A percentile compares a stretch with the other conserved stretches of the same genome.
Evolutionary conservation across 1,139 yeast genomes (phyloP).

Genomic region (Pichia sp.): DNA sequence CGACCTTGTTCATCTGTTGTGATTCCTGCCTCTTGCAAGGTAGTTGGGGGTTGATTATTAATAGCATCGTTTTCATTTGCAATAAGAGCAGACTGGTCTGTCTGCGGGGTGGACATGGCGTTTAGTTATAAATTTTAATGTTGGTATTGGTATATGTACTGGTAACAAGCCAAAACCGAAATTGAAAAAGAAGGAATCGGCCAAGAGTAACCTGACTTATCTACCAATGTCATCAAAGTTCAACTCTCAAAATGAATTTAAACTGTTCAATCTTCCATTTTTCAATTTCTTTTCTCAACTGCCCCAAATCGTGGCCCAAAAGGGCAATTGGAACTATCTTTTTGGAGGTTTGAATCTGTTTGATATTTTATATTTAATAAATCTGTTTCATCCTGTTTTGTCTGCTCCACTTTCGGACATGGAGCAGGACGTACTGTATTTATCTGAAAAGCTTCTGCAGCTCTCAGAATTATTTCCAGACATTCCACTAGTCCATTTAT

Average conservation of each 20-base stretch:
- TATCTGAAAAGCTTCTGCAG: conserved; percentile 5
- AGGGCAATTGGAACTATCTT: neutral
- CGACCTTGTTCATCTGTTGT: conserved; percentile 19
- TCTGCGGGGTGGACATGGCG: neutral
- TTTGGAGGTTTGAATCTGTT: neutral
- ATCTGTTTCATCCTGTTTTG: neutral
- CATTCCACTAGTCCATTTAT: conserved; percentile 19
- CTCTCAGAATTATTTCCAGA: conserved; percentile 27
- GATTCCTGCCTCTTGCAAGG: conserved; percentile 17
- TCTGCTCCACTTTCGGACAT: neutral
- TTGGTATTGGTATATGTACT: neutral
- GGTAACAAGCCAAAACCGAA: neutral
- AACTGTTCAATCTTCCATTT: neutral
- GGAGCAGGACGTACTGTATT: neutral
- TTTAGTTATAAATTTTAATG: neutral
- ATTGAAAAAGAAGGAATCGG: too few relatives aligned
- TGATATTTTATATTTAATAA: too few relatives aligned
- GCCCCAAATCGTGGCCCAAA: neutral
- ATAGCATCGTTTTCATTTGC: neutral
- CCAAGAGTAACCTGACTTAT: too few relatives aligned
- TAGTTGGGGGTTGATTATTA: neutral
- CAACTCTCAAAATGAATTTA: neutral
- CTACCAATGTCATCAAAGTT: neutral
- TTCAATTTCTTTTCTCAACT: too few relatives aligned
- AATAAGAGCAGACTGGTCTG: neutral